A percentile compares a stretch with the other conserved stretches of the same genome.
Evolutionary conservation across 495 filamentous ascomycete species (phyloP).

Genomic region (Platismatia glauca): DNA sequence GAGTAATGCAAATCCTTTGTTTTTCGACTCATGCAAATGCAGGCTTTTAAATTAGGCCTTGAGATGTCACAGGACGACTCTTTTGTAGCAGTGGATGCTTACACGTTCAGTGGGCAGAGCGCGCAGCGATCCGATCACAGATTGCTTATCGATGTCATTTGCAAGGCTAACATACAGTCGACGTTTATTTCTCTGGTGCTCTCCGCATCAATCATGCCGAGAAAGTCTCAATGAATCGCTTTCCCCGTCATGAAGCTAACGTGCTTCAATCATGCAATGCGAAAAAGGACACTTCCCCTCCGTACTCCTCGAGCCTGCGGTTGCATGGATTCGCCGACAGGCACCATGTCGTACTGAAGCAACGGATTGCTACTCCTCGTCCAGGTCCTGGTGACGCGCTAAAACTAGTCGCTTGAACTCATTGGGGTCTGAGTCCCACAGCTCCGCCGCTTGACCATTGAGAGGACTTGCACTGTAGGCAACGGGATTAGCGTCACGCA

Average conservation of each 20-base stretch:
- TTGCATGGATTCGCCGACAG: neutral
- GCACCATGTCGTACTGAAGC: neutral
- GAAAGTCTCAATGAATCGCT: neutral
- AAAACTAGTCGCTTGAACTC: slow-evolving; percentile 79
- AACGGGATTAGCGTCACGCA: neutral
- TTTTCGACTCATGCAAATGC: neutral
- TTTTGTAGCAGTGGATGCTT: neutral
- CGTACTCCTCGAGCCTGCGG: neutral
- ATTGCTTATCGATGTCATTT: neutral
- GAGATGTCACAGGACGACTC: neutral
- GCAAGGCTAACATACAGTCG: neutral
- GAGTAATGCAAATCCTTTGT: neutral
- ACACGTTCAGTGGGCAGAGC: neutral
- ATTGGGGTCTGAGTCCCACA: slow-evolving; percentile 83
- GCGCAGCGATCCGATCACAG: neutral
- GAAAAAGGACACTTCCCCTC: neutral
- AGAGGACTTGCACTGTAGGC: slow-evolving; percentile 71
- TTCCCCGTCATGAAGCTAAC: neutral
- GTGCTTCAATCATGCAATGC: neutral
- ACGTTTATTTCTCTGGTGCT: neutral
- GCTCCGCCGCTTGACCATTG: slow-evolving; percentile 90
- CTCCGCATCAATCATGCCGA: neutral
- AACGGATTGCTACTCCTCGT: slow-evolving; percentile 30
- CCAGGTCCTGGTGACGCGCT: slow-evolving; percentile 51
- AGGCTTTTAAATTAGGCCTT: neutral